Percentiles rank a stretch among this genome's conserved stretches.
phyloP scores from a whole-genome alignment of 257 asterid species.

The Leptodermis oblonga region DNA sequence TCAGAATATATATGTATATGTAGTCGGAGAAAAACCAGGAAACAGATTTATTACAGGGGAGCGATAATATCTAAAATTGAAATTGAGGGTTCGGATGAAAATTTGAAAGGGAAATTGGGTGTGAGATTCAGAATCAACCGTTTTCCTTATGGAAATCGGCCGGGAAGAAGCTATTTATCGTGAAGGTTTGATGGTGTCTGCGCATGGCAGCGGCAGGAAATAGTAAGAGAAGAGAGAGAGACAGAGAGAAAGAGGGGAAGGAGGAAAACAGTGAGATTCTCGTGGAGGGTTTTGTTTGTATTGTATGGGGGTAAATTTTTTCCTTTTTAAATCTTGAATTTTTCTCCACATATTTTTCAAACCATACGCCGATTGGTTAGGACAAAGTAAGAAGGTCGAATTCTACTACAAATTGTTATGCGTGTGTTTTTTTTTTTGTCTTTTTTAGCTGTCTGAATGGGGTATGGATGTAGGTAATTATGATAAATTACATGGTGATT shows the following conservation, averaged over 20 bases:
- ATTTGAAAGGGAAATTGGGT: neutral
- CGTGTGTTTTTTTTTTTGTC: too few species aligned
- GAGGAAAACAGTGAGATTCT: neutral
- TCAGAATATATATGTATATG: neutral
- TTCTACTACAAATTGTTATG: too few species aligned
- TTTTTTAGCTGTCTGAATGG: too few species aligned
- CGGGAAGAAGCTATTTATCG: neutral
- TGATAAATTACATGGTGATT: too few species aligned
- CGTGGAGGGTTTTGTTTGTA: neutral
- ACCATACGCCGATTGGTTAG: too few species aligned
- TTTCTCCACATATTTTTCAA: too few species aligned
- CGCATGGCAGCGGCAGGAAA: slow-evolving; percentile 9
- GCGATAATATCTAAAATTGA: too few species aligned
- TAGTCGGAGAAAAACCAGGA: neutral
- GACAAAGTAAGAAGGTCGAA: too few species aligned
- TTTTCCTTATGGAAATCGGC: too few species aligned
- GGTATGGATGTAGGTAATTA: too few species aligned
- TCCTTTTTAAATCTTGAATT: too few species aligned
- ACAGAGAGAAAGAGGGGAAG: neutral
- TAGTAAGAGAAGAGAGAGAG: neutral
- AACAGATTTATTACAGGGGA: too few species aligned
- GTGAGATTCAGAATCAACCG: slow-evolving; percentile 1
- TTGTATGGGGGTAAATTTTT: neutral
- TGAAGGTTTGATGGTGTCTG: slow-evolving; percentile 3
- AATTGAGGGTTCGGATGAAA: neutral